Base-by-base conservation (phyloP, 1,284 basidiomycete genomes). In the Sporisorium reilianum region DNA sequence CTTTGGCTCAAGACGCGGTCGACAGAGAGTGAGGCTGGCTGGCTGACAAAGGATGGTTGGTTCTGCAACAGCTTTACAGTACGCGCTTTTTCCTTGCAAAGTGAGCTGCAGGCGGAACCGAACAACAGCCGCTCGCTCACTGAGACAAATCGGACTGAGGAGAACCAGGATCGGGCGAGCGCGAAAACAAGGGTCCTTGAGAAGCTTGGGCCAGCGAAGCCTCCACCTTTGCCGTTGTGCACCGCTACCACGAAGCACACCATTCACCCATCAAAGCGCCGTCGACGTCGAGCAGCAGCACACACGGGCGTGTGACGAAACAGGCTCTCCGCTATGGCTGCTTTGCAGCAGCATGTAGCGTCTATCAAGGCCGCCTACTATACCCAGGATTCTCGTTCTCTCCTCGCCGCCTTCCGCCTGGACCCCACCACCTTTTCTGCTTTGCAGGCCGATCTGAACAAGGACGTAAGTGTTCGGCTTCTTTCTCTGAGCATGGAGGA, bases 301-400 rank as follows among this genome's bases (percentile, higher is more conserved):
- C 38, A 41, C 38, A 20, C 38, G n/a, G n/a, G 38, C 16, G 36
- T 18, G 38, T 14, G 20, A 14, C 14, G 7, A 18, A 23, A 12
- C 26, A 28, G 44, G n/a, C 18, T 10, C 32, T 12, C 46, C 52
- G 51, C 20, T 3, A 55, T 75, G 72, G 49, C 72, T 41, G 63
- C 72, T 20, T 38, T 75, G 45, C 72, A 67, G 64, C 72, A 57
- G 56, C 61, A 75, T 56, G 57, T 75, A 20, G 64, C 55, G 34
- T 26, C 48, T 26, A 56, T 70, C 50, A 70, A 66, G 60, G 46
- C 53, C 40, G 72, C 72, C 11, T 75, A 75, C 53, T 59, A 61
- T 42, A 40, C 54, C 22, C 50, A 52, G 20, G 60, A 75, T 16
- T 51, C 72, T 25, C 56, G 46, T 7, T 46, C 60, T 26, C 60